Base-by-base conservation (phyloP, 2,329 filamentous ascomycete genomes). In the Aspergillus sp. region DNA sequence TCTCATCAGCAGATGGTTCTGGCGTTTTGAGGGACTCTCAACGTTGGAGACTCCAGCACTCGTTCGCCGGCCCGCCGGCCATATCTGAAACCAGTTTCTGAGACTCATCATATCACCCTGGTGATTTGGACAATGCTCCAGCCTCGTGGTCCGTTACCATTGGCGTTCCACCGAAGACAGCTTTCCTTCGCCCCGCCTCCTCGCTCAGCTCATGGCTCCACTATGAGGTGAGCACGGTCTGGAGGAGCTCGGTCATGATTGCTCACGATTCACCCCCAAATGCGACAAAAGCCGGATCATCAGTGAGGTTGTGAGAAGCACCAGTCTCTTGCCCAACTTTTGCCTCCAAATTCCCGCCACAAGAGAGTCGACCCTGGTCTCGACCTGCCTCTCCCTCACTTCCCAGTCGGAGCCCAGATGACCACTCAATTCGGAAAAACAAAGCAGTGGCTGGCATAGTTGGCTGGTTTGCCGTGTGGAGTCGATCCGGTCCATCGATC, bases 81-180 rank as follows among this genome's bases (percentile, higher is more conserved):
- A 22, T 27, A 15, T 13, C 22, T 41, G 34, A 27, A 40, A 41
- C n/a, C 8, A 33, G 13, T 24, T 40, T 47, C 17, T 37, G 33
- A 44, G 56, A 58, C 56, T 50, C 45, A 34, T 58, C 45, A 58
- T 22, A 57, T 49, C 34, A 48, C 27, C n/a, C 8, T n/a, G 7
- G n/a, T 48, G 11, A 20, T 34, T 34, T 30, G 19, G 27, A 12
- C 30, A 37, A 41, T 15, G 33, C 37, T 44, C 45, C 47, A 42
- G 19, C 52, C 50, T 57, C 61, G 61, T 64, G 61, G 61, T 59
- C 22, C 42, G 24, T 48, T 45, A 27, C 49, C 33, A 64, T 64
- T 64, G 61, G 61, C 53, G 46, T 54, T 54, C 20, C 19, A 20
- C 20, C 30, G 15, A 33, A n/a, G 44, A 27, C 44, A 22, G 33